Percentiles rank a stretch among this genome's conserved stretches.
phyloP scores from a whole-genome alignment of 1,284 basidiomycete species.

The Ceratobasidium sp. region DNA sequence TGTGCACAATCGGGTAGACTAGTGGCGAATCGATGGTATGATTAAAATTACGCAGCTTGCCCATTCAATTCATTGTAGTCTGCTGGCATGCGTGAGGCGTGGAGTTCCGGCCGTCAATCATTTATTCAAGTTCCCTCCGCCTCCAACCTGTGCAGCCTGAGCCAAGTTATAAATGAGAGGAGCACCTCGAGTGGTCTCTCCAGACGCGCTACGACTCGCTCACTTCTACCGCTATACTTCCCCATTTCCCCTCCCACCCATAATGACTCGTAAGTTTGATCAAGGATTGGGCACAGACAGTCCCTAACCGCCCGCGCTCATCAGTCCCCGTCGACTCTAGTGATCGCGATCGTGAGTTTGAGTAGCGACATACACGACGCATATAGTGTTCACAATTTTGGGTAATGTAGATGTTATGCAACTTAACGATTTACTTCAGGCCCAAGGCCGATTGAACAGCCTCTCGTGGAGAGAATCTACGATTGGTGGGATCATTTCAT shows the following conservation, averaged over 20 bases:
- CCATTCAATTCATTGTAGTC: slow-evolving; percentile 28
- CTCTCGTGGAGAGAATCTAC: slow-evolving; percentile 40
- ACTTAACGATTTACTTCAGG: slow-evolving; percentile 40
- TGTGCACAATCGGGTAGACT: slow-evolving; percentile 32
- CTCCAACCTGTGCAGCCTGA: slow-evolving; percentile 18
- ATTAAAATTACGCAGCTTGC: slow-evolving; percentile 4
- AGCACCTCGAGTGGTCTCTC: neutral
- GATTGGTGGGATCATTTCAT: slow-evolving; percentile 6
- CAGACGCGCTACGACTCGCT: slow-evolving; percentile 41
- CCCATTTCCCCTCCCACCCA: neutral
- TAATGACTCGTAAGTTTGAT: slow-evolving; percentile 31
- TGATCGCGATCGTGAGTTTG: slow-evolving; percentile 30
- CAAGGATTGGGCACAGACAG: too few relatives aligned
- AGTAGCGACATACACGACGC: neutral
- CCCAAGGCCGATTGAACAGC: slow-evolving; percentile 22
- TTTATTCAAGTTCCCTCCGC: slow-evolving; percentile 31
- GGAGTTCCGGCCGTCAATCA: slow-evolving; percentile 39
- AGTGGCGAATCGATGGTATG: slow-evolving; percentile 42
- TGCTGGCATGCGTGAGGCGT: slow-evolving; percentile 38
- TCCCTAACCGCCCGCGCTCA: neutral
- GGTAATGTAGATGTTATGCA: slow-evolving; percentile 25
- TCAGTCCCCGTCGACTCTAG: slow-evolving; percentile 33
- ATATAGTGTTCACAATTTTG: neutral
- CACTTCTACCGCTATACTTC: slow-evolving; percentile 32
- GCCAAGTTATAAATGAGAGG: slow-evolving; percentile 33